These are phyloP conservation scores for Firmiana major DNA, from an alignment of 345 rosid genomes.

Conservation along the genomic window DNA sequence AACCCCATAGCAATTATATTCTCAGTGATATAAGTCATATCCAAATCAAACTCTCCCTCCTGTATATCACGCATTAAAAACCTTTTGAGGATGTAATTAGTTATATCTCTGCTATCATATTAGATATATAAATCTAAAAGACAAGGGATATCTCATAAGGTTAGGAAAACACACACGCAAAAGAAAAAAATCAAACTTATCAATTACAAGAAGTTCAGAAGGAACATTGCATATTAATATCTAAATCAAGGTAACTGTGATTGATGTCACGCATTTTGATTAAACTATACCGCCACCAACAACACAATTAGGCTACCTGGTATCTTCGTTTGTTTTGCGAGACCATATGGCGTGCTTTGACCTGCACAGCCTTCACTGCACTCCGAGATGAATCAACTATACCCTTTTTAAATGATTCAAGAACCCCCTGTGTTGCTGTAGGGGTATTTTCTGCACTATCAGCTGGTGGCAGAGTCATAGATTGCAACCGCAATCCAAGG, in stretches of 20 bases:
- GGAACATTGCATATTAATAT: not conserved
- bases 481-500: slow-evolving; percentile 55
- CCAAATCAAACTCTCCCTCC: slow-evolving; percentile 80
- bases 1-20: slow-evolving; percentile 95
- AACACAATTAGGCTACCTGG: slow-evolving; percentile 46
- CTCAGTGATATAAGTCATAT: slow-evolving; percentile 78
- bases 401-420: slow-evolving; percentile 71
- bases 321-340: slow-evolving; percentile 94
- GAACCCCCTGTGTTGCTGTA: slow-evolving; percentile 37
- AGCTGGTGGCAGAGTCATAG: slow-evolving; percentile 35
- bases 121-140: not conserved
- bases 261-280: not conserved
- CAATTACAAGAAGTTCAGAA: not conserved
- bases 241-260: not conserved
- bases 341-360: slow-evolving; percentile 89
- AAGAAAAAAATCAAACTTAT: not conserved
- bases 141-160: not conserved
- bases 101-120: not conserved
- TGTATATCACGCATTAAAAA: slow-evolving; percentile 24
- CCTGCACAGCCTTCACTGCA: slow-evolving; percentile 94
- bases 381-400: slow-evolving; percentile 78
- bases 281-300: not conserved
- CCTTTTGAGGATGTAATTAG: not conserved
- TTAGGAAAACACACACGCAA: not conserved
- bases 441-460: slow-evolving; percentile 34